These are phyloP conservation scores for Dorcoceras hygrometricum DNA, from an alignment of 257 asterid genomes.

Conservation along the genomic window DNA sequence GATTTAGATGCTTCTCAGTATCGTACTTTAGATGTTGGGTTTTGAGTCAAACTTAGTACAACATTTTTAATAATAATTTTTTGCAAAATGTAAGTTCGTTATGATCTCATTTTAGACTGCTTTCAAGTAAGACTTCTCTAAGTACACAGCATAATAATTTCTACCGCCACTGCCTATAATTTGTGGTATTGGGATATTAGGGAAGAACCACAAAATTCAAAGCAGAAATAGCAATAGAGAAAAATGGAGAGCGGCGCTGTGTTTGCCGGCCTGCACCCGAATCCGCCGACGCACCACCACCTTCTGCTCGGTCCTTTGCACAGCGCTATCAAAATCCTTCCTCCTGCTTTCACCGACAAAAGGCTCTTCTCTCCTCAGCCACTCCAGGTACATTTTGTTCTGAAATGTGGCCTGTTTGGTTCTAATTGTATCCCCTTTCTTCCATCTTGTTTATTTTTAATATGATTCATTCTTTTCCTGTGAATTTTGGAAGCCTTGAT, in stretches of 20 bases:
- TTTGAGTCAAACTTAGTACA: too few species aligned
- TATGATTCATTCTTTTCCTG: neutral
- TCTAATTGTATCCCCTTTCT: neutral
- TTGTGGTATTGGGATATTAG: neutral
- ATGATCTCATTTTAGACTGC: too few species aligned
- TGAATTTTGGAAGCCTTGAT: neutral
- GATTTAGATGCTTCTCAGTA: too few species aligned
- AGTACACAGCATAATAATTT: too few species aligned
- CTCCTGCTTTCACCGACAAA: slow-evolving; percentile 28
- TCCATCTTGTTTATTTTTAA: neutral
- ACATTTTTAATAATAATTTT: too few species aligned
- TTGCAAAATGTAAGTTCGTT: too few species aligned
- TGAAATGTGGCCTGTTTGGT: neutral
- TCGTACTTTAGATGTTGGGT: too few species aligned
- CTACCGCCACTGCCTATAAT: too few species aligned
- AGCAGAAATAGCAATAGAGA: neutral
- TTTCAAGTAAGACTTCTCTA: too few species aligned
- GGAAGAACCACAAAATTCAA: neutral
- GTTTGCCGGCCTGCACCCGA: slow-evolving; percentile 37
- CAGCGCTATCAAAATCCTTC: slow-evolving; percentile 28
- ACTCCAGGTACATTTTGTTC: slow-evolving; percentile 30
- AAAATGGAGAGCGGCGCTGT: slow-evolving; percentile 53
- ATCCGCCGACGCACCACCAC: slow-evolving; percentile 29
- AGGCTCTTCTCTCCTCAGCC: slow-evolving; percentile 29
- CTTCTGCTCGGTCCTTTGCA: slow-evolving; percentile 35